Base-by-base conservation (phyloP, 331 rosid genomes). In the Pyrus hybrid region DNA sequence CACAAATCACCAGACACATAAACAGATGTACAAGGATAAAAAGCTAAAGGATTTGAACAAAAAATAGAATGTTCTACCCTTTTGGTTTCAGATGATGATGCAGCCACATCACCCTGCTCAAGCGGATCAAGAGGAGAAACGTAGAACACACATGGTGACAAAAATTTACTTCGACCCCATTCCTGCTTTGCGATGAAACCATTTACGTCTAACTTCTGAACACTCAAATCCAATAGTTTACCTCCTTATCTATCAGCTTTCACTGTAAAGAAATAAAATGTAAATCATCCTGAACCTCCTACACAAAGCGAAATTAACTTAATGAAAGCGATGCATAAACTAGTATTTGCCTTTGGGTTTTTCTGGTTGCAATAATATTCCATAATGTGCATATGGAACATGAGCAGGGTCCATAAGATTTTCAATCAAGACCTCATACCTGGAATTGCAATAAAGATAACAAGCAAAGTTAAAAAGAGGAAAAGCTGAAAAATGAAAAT, bases 211-310 rank as follows among this genome's bases (percentile, higher is more conserved):
- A 86, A 81, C 77, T 76, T 82, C 37, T 67, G 78, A 63, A 94
- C 73, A 6, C 32, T 28, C 80, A 94, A 18, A 21, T 94, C 92
- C 76, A 91, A 81, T n/a, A 96, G 98, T 83, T 82, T 85, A 45
- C 99, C 99, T 17, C 99, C 99, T 88, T 95, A 97, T 87, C 97
- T 95, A 74, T 95, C 99, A 76, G 65, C 83, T 76, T 87, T 92
- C 70, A n/a, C 97, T 81, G 97, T 80, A 68, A 79, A 80, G 63
- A 45, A 75, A 80, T 4, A 28, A 45, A 78, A 28, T 28, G 68
- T 4, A 67, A 72, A 26, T 67, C 37, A 73, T 26, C 72, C 14
- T 78, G 11, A 77, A 76, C 54, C 47, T 33, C 54, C 72, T 26
- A 13, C 63, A 77, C 73, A 26, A 8, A 41, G 32, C 51, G 35